Conservation (phyloP, 192 early-diverging fungal genomes). For the Powellomyces hirtus region DNA sequence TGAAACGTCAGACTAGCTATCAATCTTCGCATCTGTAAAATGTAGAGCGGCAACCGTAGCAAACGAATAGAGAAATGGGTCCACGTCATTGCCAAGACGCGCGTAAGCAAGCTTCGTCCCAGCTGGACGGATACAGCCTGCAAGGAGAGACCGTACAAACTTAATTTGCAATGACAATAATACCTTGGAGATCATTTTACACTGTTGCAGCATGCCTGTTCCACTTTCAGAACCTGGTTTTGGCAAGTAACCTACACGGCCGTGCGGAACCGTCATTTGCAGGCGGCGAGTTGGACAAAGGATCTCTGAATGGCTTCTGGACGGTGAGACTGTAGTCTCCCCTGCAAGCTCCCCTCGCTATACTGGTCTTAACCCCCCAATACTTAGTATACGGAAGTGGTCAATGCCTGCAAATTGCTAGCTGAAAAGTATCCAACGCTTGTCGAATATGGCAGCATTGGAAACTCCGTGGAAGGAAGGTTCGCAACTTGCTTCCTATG, state of each 20-base stretch:
- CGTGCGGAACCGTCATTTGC: not conserved
- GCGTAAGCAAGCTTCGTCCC: too few species aligned
- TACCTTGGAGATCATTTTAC: too few species aligned
- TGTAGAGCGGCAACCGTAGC: too few species aligned
- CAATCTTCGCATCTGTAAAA: too few species aligned
- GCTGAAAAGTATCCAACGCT: not conserved
- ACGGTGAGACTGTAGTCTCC: not conserved
- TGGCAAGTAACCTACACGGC: not conserved
- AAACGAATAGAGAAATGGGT: too few species aligned
- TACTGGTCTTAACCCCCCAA: not conserved
- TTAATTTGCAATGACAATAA: too few species aligned
- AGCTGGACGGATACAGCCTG: too few species aligned
- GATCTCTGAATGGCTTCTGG: not conserved
- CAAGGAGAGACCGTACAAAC: too few species aligned
- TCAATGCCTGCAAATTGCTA: not conserved
- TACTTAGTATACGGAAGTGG: constrained; percentile 11
- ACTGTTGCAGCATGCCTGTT: too few species aligned
- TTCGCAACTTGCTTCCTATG: not conserved
- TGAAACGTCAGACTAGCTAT: too few species aligned
- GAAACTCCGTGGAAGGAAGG: constrained; percentile 4
- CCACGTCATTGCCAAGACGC: too few species aligned
- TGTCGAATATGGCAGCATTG: constrained; percentile 6
- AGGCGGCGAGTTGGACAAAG: not conserved
- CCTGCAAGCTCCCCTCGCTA: not conserved
- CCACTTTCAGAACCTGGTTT: not conserved